phyloP scores from a whole-genome alignment of 1,284 basidiomycete genomes.

The Exobasidium rhododendri region DNA sequence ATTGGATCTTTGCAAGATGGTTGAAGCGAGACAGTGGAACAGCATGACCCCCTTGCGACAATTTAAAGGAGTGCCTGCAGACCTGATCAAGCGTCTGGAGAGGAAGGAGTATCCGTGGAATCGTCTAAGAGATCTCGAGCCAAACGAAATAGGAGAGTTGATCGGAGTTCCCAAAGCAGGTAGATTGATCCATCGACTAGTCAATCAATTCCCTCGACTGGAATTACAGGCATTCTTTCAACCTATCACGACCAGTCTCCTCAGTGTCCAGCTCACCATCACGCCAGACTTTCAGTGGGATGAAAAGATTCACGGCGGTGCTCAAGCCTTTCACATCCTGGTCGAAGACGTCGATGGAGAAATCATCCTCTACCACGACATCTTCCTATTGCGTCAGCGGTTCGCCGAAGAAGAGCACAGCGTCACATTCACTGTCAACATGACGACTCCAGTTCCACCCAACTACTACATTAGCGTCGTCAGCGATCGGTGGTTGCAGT shows the following conservation, averaged over 20 bases:
- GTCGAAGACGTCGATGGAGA: constrained; percentile 98
- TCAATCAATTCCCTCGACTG: constrained; percentile 93
- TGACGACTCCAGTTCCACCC: constrained; percentile 93
- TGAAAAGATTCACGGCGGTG: constrained; percentile 81
- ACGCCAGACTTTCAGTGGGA: constrained; percentile 97
- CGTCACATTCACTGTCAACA: constrained; percentile 87
- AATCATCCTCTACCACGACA: constrained; percentile 87
- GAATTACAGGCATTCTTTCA: constrained; percentile 63
- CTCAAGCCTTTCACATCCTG: constrained; percentile 82
- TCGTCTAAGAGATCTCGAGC: constrained; percentile 49
- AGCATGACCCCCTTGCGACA: constrained; percentile 96
- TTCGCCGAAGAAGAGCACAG: constrained; percentile 89
- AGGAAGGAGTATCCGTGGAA: constrained; percentile 74
- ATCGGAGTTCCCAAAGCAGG: constrained; percentile 86
- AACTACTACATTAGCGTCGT: constrained; percentile 96
- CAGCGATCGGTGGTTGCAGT: constrained; percentile 92
- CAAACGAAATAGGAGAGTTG: constrained; percentile 69
- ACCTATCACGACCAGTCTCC: constrained; percentile 47
- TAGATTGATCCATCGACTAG: constrained; percentile 83
- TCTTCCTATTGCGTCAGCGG: constrained; percentile 82
- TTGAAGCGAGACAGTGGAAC: constrained; percentile 73
- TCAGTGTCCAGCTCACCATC: constrained; percentile 60
- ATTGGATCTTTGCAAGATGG: constrained; percentile 96
- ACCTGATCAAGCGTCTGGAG: constrained; percentile 88
- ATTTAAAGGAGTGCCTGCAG: constrained; percentile 81